A percentile compares a stretch with the other conserved stretches of the same genome.
Conservation (phyloP, 2,329 filamentous ascomycete species). For the Fusarium chuoi region DNA sequence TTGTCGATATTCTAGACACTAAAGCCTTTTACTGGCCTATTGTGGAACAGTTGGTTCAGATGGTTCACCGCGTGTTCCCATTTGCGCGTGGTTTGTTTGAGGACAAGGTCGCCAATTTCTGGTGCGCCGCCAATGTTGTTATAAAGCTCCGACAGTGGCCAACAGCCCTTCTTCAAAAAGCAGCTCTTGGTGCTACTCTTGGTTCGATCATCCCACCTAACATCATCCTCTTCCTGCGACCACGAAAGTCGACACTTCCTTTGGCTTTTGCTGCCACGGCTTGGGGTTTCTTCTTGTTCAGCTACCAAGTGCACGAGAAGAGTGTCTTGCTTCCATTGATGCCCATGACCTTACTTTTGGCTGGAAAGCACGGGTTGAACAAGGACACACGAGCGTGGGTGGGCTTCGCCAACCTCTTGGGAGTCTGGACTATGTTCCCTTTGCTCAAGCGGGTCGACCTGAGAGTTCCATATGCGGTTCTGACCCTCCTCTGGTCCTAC, state of each 20-base stretch:
- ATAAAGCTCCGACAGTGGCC: conserved; percentile 86
- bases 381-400: conserved; percentile 87
- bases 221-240: conserved; percentile 79
- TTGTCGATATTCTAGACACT: conserved; percentile 69
- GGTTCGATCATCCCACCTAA: conserved; percentile 82
- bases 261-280: conserved; percentile 84
- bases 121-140: conserved; percentile 91
- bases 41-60: conserved; percentile 81
- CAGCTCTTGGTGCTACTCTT: conserved; percentile 79
- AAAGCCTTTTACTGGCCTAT: conserved; percentile 78
- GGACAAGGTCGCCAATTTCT: conserved; percentile 98
- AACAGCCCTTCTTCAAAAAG: conserved; percentile 75
- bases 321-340: conserved; percentile 91
- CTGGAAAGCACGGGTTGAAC: conserved; percentile 79
- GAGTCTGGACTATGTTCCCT: conserved; percentile 93
- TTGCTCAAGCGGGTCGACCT: conserved; percentile 87
- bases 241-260: conserved; percentile 80
- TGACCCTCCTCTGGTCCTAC: conserved; percentile 91
- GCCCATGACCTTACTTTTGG: conserved; percentile 90
- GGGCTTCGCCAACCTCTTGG: conserved; percentile 92
- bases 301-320: conserved; percentile 98
- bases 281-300: conserved; percentile 98
- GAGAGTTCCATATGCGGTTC: conserved; percentile 82
- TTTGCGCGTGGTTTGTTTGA: conserved; percentile 97
- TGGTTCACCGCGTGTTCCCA: conserved; percentile 92